Evolutionary conservation across 169 alveolate genomes (phyloP).

Genomic region (Besnoitia besnoiti): DNA sequence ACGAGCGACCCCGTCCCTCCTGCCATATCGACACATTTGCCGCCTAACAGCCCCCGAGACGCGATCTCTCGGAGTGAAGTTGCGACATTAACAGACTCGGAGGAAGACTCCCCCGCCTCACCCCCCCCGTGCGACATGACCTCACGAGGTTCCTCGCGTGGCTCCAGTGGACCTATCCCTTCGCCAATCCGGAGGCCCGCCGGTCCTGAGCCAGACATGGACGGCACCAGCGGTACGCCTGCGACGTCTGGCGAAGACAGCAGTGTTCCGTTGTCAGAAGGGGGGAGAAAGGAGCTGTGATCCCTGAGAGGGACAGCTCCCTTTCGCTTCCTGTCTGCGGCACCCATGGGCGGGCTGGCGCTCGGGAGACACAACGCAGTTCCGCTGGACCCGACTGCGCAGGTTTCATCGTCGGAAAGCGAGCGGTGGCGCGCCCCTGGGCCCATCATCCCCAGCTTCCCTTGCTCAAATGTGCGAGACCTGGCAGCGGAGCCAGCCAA

Average conservation of each 20-base stretch:
- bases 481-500: background rate
- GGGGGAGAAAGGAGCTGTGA: background rate
- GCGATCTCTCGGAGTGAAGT: background rate
- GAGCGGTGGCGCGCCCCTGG: background rate
- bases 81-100: too few species aligned
- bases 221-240: too few species aligned
- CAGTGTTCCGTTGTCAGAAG: background rate
- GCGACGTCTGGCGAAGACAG: too few species aligned
- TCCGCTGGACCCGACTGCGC: background rate
- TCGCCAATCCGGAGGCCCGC: too few species aligned
- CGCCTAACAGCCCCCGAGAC: background rate
- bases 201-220: too few species aligned
- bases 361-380: background rate
- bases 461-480: background rate
- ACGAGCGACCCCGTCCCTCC: too few species aligned
- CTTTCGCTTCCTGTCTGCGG: background rate
- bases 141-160: too few species aligned
- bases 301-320: background rate
- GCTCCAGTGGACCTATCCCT: too few species aligned
- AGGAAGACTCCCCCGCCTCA: too few species aligned
- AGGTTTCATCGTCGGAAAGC: background rate
- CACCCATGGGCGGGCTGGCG: background rate
- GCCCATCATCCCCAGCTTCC: background rate
- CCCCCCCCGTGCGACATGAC: too few species aligned
- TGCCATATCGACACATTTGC: too few species aligned